These are phyloP conservation scores for Mollisia scopiformis DNA, from an alignment of 2,329 filamentous ascomycete genomes.

Conservation along the genomic window DNA sequence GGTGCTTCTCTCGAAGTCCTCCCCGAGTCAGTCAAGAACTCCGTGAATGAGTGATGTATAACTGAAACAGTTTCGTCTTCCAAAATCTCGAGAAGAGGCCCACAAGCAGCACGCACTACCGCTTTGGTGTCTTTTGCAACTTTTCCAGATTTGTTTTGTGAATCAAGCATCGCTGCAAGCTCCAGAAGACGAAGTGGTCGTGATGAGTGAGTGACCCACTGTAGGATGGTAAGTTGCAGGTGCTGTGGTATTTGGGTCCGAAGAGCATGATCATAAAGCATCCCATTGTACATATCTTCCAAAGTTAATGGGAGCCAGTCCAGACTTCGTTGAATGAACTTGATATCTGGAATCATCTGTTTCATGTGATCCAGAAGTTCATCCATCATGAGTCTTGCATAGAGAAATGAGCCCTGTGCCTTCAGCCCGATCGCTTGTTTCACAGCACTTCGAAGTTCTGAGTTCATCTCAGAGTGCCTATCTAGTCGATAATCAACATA, in stretches of 20 bases:
- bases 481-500: slow-evolving; percentile 19
- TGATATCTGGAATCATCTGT: slow-evolving; percentile 12
- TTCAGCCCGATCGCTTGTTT: slow-evolving; percentile 41
- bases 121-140: slow-evolving; percentile 37
- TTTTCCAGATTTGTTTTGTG: slow-evolving; percentile 7
- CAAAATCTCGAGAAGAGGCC: slow-evolving; percentile 46
- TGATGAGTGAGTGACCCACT: slow-evolving; percentile 45
- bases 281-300: slow-evolving; percentile 42
- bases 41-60: slow-evolving; percentile 52
- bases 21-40: slow-evolving; percentile 42
- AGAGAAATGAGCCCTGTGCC: slow-evolving; percentile 26
- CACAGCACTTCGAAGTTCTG: slow-evolving; percentile 6
- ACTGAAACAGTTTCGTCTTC: slow-evolving; percentile 48
- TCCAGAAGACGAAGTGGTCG: slow-evolving; percentile 47
- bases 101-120: slow-evolving; percentile 41
- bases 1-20: background rate
- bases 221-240: slow-evolving; percentile 43
- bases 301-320: slow-evolving; percentile 36
- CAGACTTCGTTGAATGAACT: slow-evolving; percentile 26
- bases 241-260: slow-evolving; percentile 36
- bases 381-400: slow-evolving; percentile 29
- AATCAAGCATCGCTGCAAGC: slow-evolving; percentile 37
- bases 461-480: background rate
- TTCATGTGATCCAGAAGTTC: slow-evolving; percentile 23
- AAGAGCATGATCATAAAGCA: slow-evolving; percentile 41